phyloP scores from a whole-genome alignment of 1,139 yeast species.

The Blastobotrys aristatus region DNA sequence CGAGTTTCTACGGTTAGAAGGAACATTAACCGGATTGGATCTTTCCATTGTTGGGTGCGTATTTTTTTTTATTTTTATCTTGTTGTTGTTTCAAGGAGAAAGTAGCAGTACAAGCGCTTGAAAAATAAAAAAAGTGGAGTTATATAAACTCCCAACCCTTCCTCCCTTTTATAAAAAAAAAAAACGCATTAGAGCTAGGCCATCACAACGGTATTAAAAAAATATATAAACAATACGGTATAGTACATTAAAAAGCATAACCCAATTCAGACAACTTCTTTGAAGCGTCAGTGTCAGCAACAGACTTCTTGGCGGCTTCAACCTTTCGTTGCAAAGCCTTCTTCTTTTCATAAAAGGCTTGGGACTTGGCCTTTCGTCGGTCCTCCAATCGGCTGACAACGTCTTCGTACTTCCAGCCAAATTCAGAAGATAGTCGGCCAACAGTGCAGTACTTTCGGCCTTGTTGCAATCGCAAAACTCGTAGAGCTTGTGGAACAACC shows the following conservation, averaged over 20 bases:
- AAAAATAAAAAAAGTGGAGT: not conserved
- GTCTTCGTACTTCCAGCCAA: conserved; percentile 99
- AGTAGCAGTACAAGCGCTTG: too few species aligned
- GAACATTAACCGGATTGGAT: conserved; percentile 1
- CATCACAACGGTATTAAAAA: not conserved
- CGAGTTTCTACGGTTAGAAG: not conserved
- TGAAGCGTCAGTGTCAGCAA: conserved; percentile 68
- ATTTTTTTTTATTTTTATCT: too few species aligned
- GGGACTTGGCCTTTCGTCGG: conserved; percentile 98
- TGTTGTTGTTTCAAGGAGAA: too few species aligned
- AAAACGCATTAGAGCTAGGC: too few species aligned
- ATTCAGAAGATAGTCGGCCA: conserved; percentile 93
- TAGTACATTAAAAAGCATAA: conserved; percentile 37
- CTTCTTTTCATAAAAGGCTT: conserved; percentile 99
- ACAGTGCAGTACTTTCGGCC: conserved; percentile 99
- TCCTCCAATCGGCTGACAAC: conserved; percentile 97
- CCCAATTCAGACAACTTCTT: conserved; percentile 75
- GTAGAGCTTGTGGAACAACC: conserved; percentile 99
- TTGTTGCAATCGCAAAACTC: conserved; percentile 98
- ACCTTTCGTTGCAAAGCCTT: conserved; percentile 91
- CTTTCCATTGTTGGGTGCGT: not conserved
- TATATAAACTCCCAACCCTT: not conserved
- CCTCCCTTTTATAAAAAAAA: not conserved
- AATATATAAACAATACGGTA: not conserved
- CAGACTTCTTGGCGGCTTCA: conserved; percentile 75